These are phyloP conservation scores for Umbellularia californica DNA, from an alignment of 164 flowering plant genomes.

Conservation along the genomic window DNA sequence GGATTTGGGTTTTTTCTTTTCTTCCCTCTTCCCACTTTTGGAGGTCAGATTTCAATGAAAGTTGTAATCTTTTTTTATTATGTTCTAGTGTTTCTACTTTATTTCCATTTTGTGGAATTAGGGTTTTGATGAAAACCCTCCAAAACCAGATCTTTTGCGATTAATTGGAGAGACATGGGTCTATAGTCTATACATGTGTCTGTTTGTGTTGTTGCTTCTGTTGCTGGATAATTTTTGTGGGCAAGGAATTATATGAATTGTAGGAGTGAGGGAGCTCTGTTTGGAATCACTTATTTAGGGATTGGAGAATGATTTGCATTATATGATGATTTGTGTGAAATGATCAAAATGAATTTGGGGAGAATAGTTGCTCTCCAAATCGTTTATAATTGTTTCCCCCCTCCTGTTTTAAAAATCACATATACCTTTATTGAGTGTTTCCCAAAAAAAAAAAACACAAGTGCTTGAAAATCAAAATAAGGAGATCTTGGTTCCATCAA, in stretches of 20 bases:
- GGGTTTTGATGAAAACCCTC: constrained; percentile 1
- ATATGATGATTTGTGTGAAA: neutral
- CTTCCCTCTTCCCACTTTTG: neutral
- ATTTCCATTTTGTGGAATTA: neutral
- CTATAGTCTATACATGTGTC: neutral
- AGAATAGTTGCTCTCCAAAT: too few relatives aligned
- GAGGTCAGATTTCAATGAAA: neutral
- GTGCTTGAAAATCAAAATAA: too few relatives aligned
- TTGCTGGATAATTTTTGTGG: neutral
- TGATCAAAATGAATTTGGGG: neutral
- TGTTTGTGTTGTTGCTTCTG: neutral
- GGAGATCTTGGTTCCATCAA: too few relatives aligned
- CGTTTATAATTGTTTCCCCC: too few relatives aligned
- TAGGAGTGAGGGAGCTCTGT: neutral
- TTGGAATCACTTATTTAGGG: neutral
- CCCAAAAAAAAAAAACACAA: too few relatives aligned
- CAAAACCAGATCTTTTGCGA: neutral
- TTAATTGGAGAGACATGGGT: neutral
- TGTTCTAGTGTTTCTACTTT: neutral
- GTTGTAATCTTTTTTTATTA: neutral
- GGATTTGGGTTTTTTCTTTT: neutral
- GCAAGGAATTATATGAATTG: neutral
- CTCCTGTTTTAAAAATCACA: too few relatives aligned
- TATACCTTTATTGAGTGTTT: too few relatives aligned
- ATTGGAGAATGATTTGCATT: neutral